Evolutionary conservation across 257 asterid genomes (phyloP).

Genomic region (Solanum chiquidenum): DNA sequence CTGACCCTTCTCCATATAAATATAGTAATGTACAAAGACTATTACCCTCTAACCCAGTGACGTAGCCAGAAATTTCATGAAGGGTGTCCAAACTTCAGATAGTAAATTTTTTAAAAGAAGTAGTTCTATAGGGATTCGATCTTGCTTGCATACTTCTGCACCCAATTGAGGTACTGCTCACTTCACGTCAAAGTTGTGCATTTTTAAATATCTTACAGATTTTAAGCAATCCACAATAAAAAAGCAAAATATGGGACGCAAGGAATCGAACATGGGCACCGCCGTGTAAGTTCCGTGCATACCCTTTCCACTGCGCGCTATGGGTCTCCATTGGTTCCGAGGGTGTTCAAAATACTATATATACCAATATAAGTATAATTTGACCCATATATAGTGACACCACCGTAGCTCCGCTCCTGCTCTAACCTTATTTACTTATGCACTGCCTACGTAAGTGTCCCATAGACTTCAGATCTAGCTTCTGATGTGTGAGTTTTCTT

Average conservation of each 20-base stretch:
- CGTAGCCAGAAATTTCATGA: not conserved
- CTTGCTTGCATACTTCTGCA: not conserved
- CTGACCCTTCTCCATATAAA: not conserved
- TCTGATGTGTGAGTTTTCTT: not conserved
- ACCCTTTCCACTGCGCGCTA: not conserved
- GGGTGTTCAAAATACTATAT: not conserved
- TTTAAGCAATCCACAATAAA: too few species aligned
- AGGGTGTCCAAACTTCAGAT: not conserved
- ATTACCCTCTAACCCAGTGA: slow-evolving; percentile 24
- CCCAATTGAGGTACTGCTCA: not conserved
- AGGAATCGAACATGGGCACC: not conserved
- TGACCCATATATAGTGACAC: not conserved
- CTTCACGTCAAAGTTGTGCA: not conserved
- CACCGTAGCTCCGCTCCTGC: not conserved
- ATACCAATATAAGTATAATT: not conserved
- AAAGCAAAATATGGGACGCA: too few species aligned
- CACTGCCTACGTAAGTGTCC: slow-evolving; percentile 60
- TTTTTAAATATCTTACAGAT: too few species aligned
- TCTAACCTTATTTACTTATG: slow-evolving; percentile 71
- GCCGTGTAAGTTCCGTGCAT: not conserved
- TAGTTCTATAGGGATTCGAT: not conserved
- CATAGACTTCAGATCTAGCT: not conserved
- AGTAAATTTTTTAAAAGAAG: too few species aligned
- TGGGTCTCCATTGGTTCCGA: not conserved
- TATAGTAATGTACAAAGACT: not conserved